Base-by-base conservation (phyloP, 768 basidiomycete species). In the Pleurotus sapidus region DNA sequence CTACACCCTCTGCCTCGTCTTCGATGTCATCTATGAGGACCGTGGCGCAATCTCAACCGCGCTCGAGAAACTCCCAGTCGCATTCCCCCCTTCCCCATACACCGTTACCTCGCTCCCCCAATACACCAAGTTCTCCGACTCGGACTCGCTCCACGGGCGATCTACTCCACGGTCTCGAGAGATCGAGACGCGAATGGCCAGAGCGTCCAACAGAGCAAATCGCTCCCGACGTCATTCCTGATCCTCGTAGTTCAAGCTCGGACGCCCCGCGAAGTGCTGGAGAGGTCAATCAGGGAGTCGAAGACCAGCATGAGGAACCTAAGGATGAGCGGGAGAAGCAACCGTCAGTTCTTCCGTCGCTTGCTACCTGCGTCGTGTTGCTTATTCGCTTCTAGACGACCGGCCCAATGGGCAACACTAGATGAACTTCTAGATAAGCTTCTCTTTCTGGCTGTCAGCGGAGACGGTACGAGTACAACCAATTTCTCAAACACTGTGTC, bases 391-490 rank as follows among this genome's bases (percentile, higher is more conserved):
- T 39, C 37, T 57, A 78, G 76, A 54, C 77, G 84, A 61, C 82
- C 87, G 20, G 77, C 83, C 17, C 84, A 88, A 46, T 93, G 86
- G 79, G 86, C 87, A 47, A 87, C 85, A 40, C 65, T 93, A 53
- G 90, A 93, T 3, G 89, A 92, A 62, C 74, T 94, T 40, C 73
- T 94, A 40, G 89, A 93, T 67, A 93, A 91, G 66, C 77, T 94
- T 1, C 71, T 93, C 8, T 93, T 93, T 67, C 73, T 93, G 67
- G 82, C 88, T 46, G 86, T 94, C 53, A 92, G 89, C 63, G 90
- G 89, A 51, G 92, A 93, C 67, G 91, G 91, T 93, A 61, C 40
- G 23, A 25, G 15, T n/a, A 18, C 11, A 39, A 23, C 27, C 53
- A 30, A 43, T 43, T 51, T 2, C 38, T 37, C 17, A 20, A 51